phyloP scores from a whole-genome alignment of 495 filamentous ascomycete genomes.

The Penicillium simplicissimum region DNA sequence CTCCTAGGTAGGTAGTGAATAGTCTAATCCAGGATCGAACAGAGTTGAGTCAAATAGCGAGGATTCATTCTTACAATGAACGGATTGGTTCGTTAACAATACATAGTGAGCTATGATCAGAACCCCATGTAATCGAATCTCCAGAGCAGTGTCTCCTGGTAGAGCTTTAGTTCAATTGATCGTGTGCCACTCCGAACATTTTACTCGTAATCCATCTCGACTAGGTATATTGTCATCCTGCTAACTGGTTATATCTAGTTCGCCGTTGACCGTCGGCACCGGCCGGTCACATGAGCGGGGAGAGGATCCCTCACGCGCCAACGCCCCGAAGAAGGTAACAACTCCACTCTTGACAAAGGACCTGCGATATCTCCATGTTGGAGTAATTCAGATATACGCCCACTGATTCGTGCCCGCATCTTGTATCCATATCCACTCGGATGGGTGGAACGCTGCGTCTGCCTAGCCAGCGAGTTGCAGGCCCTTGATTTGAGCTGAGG shows the following conservation, averaged over 20 bases:
- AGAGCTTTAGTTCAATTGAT: not conserved
- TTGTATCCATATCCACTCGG: not conserved
- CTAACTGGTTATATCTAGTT: conserved; percentile 3
- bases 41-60: no score
- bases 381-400: not conserved
- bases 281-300: conserved; percentile 20
- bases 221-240: not conserved
- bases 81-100: no score
- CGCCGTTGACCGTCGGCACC: conserved; percentile 4
- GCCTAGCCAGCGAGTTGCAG: not conserved
- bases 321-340: not conserved
- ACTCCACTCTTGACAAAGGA: not conserved
- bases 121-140: no score
- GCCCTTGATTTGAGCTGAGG: not conserved
- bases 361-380: not conserved
- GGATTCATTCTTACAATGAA: no score
- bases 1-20: not conserved
- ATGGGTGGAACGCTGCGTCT: not conserved
- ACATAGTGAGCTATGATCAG: no score
- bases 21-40: not conserved
- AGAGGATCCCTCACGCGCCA: not conserved
- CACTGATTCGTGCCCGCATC: conserved; percentile 26
- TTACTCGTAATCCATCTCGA: not conserved
- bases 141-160: no score
- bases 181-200: not conserved